A percentile compares a stretch with the other conserved stretches of the same genome.
These are phyloP conservation scores for Vitis hybrid DNA, from an alignment of 177 flowering plant species.

Conservation along the genomic window DNA sequence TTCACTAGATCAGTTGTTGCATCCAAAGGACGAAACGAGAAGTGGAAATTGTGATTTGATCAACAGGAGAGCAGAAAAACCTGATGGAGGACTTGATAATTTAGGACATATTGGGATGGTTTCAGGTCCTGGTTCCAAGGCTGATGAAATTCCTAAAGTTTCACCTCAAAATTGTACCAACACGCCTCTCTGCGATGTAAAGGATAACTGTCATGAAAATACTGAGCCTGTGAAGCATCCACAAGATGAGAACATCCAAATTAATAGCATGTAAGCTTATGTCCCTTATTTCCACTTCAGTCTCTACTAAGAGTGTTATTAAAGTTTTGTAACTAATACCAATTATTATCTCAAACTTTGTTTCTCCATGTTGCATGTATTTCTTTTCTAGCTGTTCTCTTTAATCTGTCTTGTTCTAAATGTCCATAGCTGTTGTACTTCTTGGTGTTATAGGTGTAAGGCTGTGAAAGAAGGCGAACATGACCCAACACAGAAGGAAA, in stretches of 20 bases:
- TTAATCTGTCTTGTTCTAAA: neutral
- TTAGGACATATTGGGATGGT: conserved; percentile 11
- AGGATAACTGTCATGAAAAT: conserved; percentile 19
- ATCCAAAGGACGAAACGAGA: conserved; percentile 18
- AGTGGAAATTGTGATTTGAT: conserved; percentile 14
- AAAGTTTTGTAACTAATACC: neutral
- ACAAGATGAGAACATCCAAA: conserved; percentile 24
- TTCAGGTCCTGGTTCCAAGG: conserved; percentile 17
- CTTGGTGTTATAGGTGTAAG: conserved; percentile 34
- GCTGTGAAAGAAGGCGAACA: conserved; percentile 28
- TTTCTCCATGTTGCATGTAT: neutral
- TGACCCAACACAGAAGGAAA: conserved; percentile 20
- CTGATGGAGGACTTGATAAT: conserved; percentile 10
- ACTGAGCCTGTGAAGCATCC: conserved; percentile 20
- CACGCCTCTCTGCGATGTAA: conserved; percentile 8
- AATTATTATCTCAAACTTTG: neutral
- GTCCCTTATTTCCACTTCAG: neutral
- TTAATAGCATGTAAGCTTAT: conserved; percentile 44
- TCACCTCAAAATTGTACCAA: conserved; percentile 17
- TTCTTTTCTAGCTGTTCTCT: neutral
- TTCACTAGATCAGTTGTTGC: conserved; percentile 13
- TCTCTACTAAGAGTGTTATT: neutral
- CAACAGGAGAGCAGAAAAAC: conserved; percentile 7
- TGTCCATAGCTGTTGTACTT: neutral
- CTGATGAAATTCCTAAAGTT: conserved; percentile 13